Base-by-base conservation (phyloP, 768 basidiomycete genomes). In the Podaxis pistillaris region DNA sequence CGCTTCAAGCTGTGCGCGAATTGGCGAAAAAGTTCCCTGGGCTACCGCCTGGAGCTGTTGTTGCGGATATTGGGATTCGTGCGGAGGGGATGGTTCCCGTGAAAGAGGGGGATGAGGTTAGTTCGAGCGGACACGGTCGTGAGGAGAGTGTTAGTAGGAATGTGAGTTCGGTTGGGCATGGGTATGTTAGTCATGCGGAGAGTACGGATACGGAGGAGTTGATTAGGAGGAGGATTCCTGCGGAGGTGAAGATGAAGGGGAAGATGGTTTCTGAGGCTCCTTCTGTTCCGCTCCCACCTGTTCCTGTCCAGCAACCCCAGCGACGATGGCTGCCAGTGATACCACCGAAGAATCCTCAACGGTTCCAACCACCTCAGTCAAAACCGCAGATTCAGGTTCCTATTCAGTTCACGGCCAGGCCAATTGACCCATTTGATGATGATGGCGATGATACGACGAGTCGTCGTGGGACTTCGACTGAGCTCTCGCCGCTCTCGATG, bases 1-100 rank as follows among this genome's bases (percentile, higher is more conserved):
- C 75, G 24, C 63, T 82, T 26, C 72, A 75, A 66, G 74, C 78
- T 19, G 78, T 87, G 37, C 80, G 79, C 19, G 82, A 84, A 38
- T 74, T 87, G 58, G 78, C 84, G 4, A 64, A 71, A 41, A 81
- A 81, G 70, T 89, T 88, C 73, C 85, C 87, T 40, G 76, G 72
- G 13, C 75, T 81, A 4, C 64, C 65, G 5, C 19, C 30, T 24
- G 58, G 49, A 19, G 37, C 55, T 2, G 47, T 64, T 12, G 61
- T 54, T 49, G 62, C 62, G 19, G 47, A 51, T 30, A 64, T 62
- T 19, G 61, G 28, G 22, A 60, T 41, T 50, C 63, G 56, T 24
- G 61, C 52, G 17, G 49, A 36, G 1, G 37, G 47, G 1, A 47
- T 64, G 41, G 38, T 38, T 15, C 56, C 64, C 1, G 44, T 61